Evolutionary conservation across 106 monocot species (phyloP).

Genomic region (Iris macrosiphon): DNA sequence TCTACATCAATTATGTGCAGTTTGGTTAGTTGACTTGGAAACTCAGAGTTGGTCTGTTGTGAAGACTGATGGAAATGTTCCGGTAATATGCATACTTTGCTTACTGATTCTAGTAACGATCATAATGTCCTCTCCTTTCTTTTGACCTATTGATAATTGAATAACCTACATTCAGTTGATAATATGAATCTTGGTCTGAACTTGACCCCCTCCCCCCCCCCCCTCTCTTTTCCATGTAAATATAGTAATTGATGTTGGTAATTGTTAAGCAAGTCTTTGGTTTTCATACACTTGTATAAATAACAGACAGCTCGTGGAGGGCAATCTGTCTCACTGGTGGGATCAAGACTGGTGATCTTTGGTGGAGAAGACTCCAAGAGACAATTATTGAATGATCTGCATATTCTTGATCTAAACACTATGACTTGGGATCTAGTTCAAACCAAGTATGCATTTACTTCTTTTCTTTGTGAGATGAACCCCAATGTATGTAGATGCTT

Average conservation of each 20-base stretch:
- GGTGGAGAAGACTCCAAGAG: slow-evolving; percentile 77
- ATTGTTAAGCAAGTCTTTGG: not conserved
- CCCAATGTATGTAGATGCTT: not conserved
- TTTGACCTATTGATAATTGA: too few relatives aligned
- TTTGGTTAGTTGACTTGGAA: slow-evolving; percentile 71
- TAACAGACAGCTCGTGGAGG: slow-evolving; percentile 69
- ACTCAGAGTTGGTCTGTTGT: slow-evolving; percentile 35
- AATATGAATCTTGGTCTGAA: too few relatives aligned
- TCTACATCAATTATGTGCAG: slow-evolving; percentile 36
- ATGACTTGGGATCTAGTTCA: slow-evolving; percentile 69
- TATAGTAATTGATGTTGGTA: not conserved
- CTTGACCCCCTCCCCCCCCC: not conserved
- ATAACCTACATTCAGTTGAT: too few relatives aligned
- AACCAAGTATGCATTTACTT: slow-evolving; percentile 34
- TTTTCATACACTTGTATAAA: not conserved
- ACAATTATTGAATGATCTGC: slow-evolving; percentile 66
- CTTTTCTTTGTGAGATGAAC: not conserved
- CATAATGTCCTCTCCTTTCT: too few relatives aligned
- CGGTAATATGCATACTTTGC: slow-evolving; percentile 37
- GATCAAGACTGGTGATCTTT: slow-evolving; percentile 76
- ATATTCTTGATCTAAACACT: slow-evolving; percentile 79
- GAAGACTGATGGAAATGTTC: slow-evolving; percentile 58
- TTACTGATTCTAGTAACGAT: too few relatives aligned
- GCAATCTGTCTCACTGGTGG: slow-evolving; percentile 66
- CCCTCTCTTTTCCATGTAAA: not conserved